Base-by-base conservation (phyloP, 2,329 filamentous ascomycete species). In the Elsinoe fawcettii region DNA sequence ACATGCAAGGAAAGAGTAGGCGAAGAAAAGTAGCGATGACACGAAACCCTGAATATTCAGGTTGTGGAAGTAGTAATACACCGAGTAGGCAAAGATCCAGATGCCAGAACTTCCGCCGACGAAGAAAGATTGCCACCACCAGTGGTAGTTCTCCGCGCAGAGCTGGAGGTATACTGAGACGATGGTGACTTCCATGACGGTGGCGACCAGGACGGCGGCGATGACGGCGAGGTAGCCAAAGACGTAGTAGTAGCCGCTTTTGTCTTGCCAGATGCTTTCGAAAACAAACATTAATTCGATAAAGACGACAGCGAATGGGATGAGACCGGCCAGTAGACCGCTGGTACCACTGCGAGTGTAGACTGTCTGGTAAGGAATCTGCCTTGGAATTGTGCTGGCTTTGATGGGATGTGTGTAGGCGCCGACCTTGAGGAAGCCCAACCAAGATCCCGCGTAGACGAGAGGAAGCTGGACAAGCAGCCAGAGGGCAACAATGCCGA, bases 71-170 rank as follows among this genome's bases (percentile, higher is more conserved):
- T 89, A 95, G 74, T 92, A 95, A 85, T 88, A 95, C 51, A 85
- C 75, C 69, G 87, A 88, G 74, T 93, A 95, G 36, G 82, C 69
- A 68, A 92, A 93, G 36, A 95, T 82, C 88, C 89, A 95, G 60
- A 89, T 70, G 5, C 86, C 82, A 63, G 85, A 89, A 63, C 85
- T 83, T 49, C 85, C 86, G 44, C 90, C 90, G 7, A 90, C 81
- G 51, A 88, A 73, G 74, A 95, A 93, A 54, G 86, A 89, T 69
- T 88, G 87, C 89, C 89, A 95, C 88, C 88, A 93, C 90, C 90
- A 95, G 69, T 89, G 81, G 72, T 93, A 86, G 70, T 95, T 90
- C 79, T 95, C 90, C 1, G 83, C 79, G 73, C 88, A 92, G 16
- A 95, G 81, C 72, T 89, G 86, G 49, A 88, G 80, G 71, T 95